These are phyloP conservation scores for Macrotyloma uniflorum DNA, from an alignment of 306 rosid species.

Conservation along the genomic window DNA sequence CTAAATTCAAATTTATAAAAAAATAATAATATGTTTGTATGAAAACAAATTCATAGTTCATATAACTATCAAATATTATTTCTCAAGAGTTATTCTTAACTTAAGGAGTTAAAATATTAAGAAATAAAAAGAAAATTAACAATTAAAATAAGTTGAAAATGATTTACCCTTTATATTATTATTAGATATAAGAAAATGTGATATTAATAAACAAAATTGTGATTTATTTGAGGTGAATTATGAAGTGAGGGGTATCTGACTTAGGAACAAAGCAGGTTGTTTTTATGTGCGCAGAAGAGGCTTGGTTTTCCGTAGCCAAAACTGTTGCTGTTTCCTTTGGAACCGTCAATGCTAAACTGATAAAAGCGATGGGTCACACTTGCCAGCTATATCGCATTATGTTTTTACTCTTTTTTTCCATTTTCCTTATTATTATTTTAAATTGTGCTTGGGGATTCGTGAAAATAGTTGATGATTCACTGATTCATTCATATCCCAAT, in stretches of 20 bases:
- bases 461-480: neutral
- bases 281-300: constrained; percentile 2
- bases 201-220: too few relatives aligned
- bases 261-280: neutral
- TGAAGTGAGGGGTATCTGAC: neutral
- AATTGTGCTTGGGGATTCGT: constrained; percentile 35
- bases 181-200: too few relatives aligned
- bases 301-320: constrained; percentile 15
- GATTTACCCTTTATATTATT: too few relatives aligned
- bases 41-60: too few relatives aligned
- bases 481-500: constrained; percentile 30
- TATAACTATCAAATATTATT: too few relatives aligned
- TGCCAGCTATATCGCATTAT: constrained; percentile 71
- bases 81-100: too few relatives aligned
- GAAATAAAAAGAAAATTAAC: too few relatives aligned
- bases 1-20: too few relatives aligned
- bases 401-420: neutral
- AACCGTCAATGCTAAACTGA: constrained; percentile 37
- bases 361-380: constrained; percentile 40
- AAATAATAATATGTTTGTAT: too few relatives aligned
- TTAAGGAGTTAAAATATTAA: too few relatives aligned
- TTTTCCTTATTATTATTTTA: neutral
- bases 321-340: constrained; percentile 41
- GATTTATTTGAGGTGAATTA: too few relatives aligned
- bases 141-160: too few relatives aligned